phyloP scores from a whole-genome alignment of 2,329 filamentous ascomycete genomes.

The Allantophomopsis lycopodina region DNA sequence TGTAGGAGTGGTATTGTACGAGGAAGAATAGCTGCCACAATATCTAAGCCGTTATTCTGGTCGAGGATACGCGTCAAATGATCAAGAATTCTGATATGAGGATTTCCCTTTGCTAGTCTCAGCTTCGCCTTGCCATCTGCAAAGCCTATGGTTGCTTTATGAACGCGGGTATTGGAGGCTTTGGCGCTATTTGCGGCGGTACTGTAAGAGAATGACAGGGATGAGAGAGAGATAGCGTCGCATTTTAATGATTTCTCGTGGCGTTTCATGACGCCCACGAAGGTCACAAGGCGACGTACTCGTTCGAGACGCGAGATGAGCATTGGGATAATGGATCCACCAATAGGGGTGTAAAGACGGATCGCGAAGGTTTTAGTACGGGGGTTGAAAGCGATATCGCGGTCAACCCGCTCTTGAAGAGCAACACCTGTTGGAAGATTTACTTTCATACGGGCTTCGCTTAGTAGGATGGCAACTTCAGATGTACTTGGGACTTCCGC shows the following conservation, averaged over 20 bases:
- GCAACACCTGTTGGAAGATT: slow-evolving; percentile 10
- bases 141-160: slow-evolving; percentile 46
- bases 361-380: slow-evolving; percentile 15
- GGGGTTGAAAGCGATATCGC: slow-evolving; percentile 17
- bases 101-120: slow-evolving; percentile 45
- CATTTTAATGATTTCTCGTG: slow-evolving; percentile 39
- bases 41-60: slow-evolving; percentile 30
- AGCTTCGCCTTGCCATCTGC: slow-evolving; percentile 36
- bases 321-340: slow-evolving; percentile 13
- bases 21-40: slow-evolving; percentile 38
- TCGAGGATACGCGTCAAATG: slow-evolving; percentile 45
- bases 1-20: slow-evolving; percentile 51
- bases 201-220: slow-evolving; percentile 58
- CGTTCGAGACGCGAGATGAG: slow-evolving; percentile 23
- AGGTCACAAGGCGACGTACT: slow-evolving; percentile 59
- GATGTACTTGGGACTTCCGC: background rate
- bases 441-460: slow-evolving; percentile 16
- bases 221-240: slow-evolving; percentile 44
- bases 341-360: slow-evolving; percentile 15
- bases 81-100: slow-evolving; percentile 50
- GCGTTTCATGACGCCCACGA: slow-evolving; percentile 50
- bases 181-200: slow-evolving; percentile 7
- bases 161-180: slow-evolving; percentile 12
- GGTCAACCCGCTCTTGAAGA: slow-evolving; percentile 15
- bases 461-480: slow-evolving; percentile 15